Percentiles rank a stretch among this genome's conserved stretches.
Evolutionary conservation across 768 basidiomycete genomes (phyloP).

Genomic region (Tricholoma sp.): DNA sequence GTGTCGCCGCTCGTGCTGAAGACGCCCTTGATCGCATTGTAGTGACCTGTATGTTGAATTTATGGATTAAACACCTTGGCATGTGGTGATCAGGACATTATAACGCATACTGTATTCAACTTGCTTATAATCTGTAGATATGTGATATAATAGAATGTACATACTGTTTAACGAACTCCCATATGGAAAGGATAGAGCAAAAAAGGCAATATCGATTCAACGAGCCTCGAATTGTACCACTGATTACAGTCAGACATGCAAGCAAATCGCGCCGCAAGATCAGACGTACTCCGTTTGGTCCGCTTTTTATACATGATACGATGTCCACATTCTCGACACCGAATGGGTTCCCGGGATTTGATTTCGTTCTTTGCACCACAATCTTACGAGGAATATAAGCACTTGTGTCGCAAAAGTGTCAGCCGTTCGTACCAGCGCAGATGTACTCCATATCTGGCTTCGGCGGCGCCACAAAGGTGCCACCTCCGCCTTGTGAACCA

Average conservation of each 20-base stretch:
- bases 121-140: not conserved
- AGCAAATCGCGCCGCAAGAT: slow-evolving; percentile 1
- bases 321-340: slow-evolving; percentile 95
- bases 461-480: slow-evolving; percentile 31
- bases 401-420: not conserved
- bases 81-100: slow-evolving; percentile 30
- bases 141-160: not conserved
- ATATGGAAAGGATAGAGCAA: not conserved
- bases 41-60: slow-evolving; percentile 48
- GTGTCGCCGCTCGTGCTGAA: slow-evolving; percentile 35
- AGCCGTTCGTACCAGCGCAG: slow-evolving; percentile 61
- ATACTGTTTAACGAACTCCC: not conserved
- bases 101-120: not conserved
- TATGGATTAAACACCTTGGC: slow-evolving; percentile 42
- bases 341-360: slow-evolving; percentile 85
- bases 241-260: slow-evolving; percentile 20
- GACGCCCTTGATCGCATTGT: slow-evolving; percentile 44
- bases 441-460: slow-evolving; percentile 77
- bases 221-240: slow-evolving; percentile 88
- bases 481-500: slow-evolving; percentile 17
- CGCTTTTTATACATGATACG: slow-evolving; percentile 99
- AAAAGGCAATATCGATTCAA: slow-evolving; percentile 26
- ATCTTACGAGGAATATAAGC: slow-evolving; percentile 43
- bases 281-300: slow-evolving; percentile 81
- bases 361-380: slow-evolving; percentile 93